Percentiles rank a stretch among this genome's conserved stretches.
These are phyloP conservation scores for Phyllosticta citriasiana DNA, from an alignment of 2,329 filamentous ascomycete species.

Conservation along the genomic window DNA sequence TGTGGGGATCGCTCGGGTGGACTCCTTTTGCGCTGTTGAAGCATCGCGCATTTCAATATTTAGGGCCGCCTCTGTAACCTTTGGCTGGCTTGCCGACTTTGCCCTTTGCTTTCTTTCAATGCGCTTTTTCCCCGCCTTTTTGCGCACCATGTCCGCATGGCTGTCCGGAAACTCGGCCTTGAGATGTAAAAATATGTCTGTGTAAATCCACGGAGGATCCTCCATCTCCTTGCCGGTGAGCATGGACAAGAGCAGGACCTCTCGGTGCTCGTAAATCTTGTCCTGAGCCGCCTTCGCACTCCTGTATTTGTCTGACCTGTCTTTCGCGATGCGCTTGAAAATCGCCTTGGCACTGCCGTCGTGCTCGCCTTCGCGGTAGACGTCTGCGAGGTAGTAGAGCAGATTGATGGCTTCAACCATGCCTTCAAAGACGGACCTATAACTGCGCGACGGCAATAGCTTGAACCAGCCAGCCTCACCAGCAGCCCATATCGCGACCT, in stretches of 20 bases:
- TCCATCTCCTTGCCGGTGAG: constrained; percentile 29
- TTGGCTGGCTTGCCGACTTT: background rate
- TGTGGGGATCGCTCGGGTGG: background rate
- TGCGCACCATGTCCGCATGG: constrained; percentile 14
- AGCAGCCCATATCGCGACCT: constrained; percentile 55
- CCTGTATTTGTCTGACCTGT: constrained; percentile 19
- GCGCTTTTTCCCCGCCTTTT: constrained; percentile 13
- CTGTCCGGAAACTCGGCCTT: constrained; percentile 26
- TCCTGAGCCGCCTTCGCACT: constrained; percentile 18
- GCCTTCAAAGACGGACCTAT: constrained; percentile 45
- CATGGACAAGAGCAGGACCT: constrained; percentile 38
- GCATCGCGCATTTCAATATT: background rate
- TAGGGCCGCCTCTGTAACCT: background rate
- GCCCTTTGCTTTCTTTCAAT: constrained; percentile 3
- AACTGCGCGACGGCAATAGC: constrained; percentile 49
- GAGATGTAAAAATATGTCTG: constrained; percentile 33
- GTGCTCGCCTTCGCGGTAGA: constrained; percentile 34
- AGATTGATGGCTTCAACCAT: constrained; percentile 56
- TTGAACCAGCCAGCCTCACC: constrained; percentile 60
- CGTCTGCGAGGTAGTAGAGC: constrained; percentile 52
- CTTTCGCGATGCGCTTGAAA: constrained; percentile 19
- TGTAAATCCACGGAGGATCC: constrained; percentile 33
- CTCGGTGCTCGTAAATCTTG: constrained; percentile 26
- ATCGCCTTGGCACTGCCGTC: constrained; percentile 22
- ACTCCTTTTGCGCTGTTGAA: background rate